Percentiles rank a stretch among this genome's conserved stretches.
These are phyloP conservation scores for Boletus holoroseus DNA, from an alignment of 1,284 basidiomycete species.

Conservation along the genomic window DNA sequence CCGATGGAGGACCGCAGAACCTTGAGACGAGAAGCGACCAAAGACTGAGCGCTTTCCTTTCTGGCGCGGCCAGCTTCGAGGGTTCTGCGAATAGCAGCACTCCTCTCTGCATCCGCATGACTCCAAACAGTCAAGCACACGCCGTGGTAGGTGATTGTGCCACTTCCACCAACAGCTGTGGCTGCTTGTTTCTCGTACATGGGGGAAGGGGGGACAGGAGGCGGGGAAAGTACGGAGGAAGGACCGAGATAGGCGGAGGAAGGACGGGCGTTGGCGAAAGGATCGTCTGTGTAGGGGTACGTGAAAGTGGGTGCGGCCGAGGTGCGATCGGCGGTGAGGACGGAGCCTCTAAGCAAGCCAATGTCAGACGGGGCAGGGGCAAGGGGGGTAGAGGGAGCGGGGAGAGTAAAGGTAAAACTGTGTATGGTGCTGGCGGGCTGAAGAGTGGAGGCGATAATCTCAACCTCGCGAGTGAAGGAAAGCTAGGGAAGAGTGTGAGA, in stretches of 20 bases:
- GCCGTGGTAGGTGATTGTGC: constrained; percentile 75
- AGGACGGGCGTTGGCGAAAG: constrained; percentile 62
- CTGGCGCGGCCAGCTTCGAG: constrained; percentile 70
- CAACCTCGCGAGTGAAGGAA: constrained; percentile 87
- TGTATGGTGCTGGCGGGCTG: constrained; percentile 90
- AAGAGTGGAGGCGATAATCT: constrained; percentile 87
- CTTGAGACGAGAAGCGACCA: constrained; percentile 61
- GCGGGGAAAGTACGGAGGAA: constrained; percentile 49
- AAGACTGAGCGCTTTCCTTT: constrained; percentile 72
- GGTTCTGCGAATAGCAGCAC: constrained; percentile 73
- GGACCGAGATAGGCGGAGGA: constrained; percentile 76
- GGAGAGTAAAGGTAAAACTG: constrained; percentile 83
- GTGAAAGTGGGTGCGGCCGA: constrained; percentile 57
- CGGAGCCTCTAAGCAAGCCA: constrained; percentile 68
- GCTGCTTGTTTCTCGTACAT: constrained; percentile 38
- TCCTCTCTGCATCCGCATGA: constrained; percentile 83
- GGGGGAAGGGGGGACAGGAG: constrained; percentile 36
- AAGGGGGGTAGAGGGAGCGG: constrained; percentile 65
- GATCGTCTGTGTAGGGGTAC: constrained; percentile 68
- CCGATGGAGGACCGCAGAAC: constrained; percentile 51
- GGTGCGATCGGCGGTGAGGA: constrained; percentile 56
- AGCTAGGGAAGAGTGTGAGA: constrained; percentile 42
- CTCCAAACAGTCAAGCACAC: constrained; percentile 92
- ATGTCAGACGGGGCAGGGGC: constrained; percentile 54
- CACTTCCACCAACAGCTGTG: constrained; percentile 34